phyloP scores from a whole-genome alignment of 2,329 filamentous ascomycete species.

The Exserohilum turcica region DNA sequence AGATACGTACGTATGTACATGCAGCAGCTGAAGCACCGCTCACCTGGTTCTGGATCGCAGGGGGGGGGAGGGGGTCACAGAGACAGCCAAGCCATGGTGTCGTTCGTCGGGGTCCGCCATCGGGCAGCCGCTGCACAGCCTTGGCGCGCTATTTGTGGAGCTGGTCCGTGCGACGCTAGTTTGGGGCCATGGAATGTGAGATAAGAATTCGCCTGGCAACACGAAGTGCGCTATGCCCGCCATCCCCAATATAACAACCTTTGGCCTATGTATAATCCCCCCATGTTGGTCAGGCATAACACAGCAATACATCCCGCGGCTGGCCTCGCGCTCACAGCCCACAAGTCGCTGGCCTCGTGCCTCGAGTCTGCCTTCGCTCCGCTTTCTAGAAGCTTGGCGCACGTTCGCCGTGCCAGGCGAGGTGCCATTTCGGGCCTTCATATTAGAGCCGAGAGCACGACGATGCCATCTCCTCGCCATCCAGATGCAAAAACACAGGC shows the following conservation, averaged over 20 bases:
- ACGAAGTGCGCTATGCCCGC: slow-evolving; percentile 3
- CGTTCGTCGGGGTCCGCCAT: neutral
- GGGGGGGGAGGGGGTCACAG: too few relatives aligned
- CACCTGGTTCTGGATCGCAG: neutral
- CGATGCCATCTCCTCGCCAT: neutral
- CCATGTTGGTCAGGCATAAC: neutral
- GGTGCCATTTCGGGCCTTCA: neutral
- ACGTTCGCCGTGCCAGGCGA: neutral
- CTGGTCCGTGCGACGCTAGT: slow-evolving; percentile 6
- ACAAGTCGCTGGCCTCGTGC: neutral
- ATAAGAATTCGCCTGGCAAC: slow-evolving; percentile 1
- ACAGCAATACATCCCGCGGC: neutral
- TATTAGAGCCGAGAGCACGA: neutral
- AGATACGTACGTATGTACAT: too few relatives aligned
- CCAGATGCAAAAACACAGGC: neutral
- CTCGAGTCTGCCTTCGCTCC: neutral
- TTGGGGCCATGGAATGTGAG: slow-evolving; percentile 2
- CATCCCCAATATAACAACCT: neutral
- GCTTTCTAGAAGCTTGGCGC: neutral
- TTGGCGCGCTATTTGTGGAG: slow-evolving; percentile 14
- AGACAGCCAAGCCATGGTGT: slow-evolving; percentile 2
- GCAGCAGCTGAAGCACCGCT: neutral
- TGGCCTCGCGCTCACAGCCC: slow-evolving; percentile 1
- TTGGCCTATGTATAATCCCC: neutral
- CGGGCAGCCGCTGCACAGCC: slow-evolving; percentile 2